phyloP scores from a whole-genome alignment of 2,329 filamentous ascomycete species.

The Blastomyces gilchristii region DNA sequence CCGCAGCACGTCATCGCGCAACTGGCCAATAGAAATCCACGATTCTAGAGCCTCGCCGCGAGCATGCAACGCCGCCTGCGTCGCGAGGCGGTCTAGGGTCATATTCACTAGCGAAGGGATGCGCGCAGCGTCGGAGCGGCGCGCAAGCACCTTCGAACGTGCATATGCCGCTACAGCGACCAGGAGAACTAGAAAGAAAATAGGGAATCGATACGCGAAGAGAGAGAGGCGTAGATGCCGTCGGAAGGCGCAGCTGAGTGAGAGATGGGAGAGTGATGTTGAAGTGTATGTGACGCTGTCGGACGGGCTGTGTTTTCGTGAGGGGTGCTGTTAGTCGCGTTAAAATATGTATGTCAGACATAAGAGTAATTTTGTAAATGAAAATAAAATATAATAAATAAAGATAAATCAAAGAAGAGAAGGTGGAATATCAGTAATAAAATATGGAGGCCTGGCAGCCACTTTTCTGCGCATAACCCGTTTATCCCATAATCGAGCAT shows the following conservation, averaged over 20 bases:
- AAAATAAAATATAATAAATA: constrained; percentile 1
- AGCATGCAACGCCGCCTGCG: constrained; percentile 71
- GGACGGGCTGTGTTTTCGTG: constrained; percentile 62
- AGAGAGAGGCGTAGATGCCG: constrained; percentile 39
- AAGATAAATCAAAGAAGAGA: not conserved
- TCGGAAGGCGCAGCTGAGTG: constrained; percentile 56
- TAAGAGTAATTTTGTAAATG: constrained; percentile 22
- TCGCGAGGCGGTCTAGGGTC: constrained; percentile 73
- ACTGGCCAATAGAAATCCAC: constrained; percentile 76
- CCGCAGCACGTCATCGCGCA: constrained; percentile 82
- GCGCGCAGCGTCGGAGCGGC: constrained; percentile 55
- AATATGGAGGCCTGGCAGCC: not conserved
- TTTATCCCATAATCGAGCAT: not conserved
- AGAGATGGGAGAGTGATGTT: constrained; percentile 82
- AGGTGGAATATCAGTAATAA: not conserved
- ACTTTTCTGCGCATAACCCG: not conserved
- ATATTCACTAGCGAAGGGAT: constrained; percentile 75
- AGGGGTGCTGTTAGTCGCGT: constrained; percentile 73
- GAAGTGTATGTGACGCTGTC: constrained; percentile 61
- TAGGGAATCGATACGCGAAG: constrained; percentile 42
- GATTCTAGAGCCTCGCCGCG: constrained; percentile 57
- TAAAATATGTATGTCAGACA: constrained; percentile 41
- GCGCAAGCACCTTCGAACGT: constrained; percentile 52
- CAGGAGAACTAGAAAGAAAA: constrained; percentile 38
- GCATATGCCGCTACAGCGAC: constrained; percentile 50